Conservation (phyloP, 2,329 filamentous ascomycete species). For the Penicillium griseofulvum region DNA sequence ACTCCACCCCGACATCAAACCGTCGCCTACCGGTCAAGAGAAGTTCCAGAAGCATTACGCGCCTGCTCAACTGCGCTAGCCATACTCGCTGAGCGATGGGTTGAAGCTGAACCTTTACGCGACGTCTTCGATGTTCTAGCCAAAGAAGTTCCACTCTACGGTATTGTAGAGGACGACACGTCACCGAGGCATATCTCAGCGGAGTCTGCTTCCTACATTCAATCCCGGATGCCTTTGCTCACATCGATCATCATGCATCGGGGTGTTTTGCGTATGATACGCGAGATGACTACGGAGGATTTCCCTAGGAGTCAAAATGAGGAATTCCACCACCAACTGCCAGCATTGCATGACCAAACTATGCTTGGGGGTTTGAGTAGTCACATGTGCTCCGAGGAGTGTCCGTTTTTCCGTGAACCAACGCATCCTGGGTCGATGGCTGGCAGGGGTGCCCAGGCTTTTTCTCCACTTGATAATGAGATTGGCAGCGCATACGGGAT, state of each 20-base stretch:
- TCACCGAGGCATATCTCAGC: background rate
- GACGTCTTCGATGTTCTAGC: constrained; percentile 15
- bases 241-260: constrained; percentile 10
- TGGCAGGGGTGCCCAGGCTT: background rate
- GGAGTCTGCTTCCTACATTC: constrained; percentile 5
- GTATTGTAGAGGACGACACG: background rate
- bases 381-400: constrained; percentile 11
- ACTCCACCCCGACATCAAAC: constrained; percentile 8
- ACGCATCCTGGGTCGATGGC: background rate
- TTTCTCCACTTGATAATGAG: background rate
- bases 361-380: background rate
- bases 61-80: constrained; percentile 16
- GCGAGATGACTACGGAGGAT: constrained; percentile 11
- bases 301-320: constrained; percentile 5
- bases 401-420: constrained; percentile 9
- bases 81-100: constrained; percentile 16
- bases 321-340: background rate
- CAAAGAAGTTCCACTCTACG: constrained; percentile 6
- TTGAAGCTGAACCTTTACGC: constrained; percentile 15
- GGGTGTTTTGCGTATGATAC: constrained; percentile 14
- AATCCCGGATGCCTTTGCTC: constrained; percentile 4
- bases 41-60: constrained; percentile 11
- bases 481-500: background rate
- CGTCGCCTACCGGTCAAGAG: constrained; percentile 1
- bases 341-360: background rate